These are phyloP conservation scores for Cladosporium sp. DNA, from an alignment of 2,329 filamentous ascomycete genomes.

Conservation along the genomic window DNA sequence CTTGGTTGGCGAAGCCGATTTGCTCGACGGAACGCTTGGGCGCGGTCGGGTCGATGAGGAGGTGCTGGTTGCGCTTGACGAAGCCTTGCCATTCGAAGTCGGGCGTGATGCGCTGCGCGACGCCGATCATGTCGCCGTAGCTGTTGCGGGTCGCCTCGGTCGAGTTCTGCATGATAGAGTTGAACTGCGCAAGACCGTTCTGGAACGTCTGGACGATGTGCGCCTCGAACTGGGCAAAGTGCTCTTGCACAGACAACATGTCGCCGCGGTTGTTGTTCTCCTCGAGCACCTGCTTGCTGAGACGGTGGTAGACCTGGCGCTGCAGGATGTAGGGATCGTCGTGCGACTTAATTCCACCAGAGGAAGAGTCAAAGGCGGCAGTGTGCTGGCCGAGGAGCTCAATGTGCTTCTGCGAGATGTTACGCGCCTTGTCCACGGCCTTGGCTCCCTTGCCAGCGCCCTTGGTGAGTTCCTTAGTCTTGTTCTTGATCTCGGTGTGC, in stretches of 20 bases:
- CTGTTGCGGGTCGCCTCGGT: constrained; percentile 75
- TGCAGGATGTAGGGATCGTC: constrained; percentile 88
- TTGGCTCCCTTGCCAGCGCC: constrained; percentile 83
- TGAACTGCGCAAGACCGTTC: constrained; percentile 75
- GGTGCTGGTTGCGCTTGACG: constrained; percentile 60
- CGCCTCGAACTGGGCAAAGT: constrained; percentile 80
- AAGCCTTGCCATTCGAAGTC: constrained; percentile 95
- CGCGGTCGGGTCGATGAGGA: constrained; percentile 72
- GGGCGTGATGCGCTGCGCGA: constrained; percentile 68
- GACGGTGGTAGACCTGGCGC: constrained; percentile 73
- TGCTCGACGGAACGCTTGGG: constrained; percentile 67
- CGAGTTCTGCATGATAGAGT: constrained; percentile 73
- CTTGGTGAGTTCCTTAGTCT: constrained; percentile 79
- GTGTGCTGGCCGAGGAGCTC: constrained; percentile 86
- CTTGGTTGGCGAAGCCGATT: constrained; percentile 83
- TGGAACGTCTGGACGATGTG: constrained; percentile 82
- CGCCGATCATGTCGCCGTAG: constrained; percentile 76
- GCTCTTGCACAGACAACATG: constrained; percentile 83
- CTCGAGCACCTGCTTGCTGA: constrained; percentile 86
- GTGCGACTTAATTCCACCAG: constrained; percentile 62
- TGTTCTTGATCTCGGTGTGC: constrained; percentile 95
- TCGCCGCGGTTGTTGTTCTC: constrained; percentile 97
- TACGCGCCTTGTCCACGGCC: constrained; percentile 83
- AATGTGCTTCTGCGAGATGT: constrained; percentile 87
- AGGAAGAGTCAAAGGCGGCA: constrained; percentile 70